Conservation (phyloP, 345 rosid species). For the Salix caprea region DNA sequence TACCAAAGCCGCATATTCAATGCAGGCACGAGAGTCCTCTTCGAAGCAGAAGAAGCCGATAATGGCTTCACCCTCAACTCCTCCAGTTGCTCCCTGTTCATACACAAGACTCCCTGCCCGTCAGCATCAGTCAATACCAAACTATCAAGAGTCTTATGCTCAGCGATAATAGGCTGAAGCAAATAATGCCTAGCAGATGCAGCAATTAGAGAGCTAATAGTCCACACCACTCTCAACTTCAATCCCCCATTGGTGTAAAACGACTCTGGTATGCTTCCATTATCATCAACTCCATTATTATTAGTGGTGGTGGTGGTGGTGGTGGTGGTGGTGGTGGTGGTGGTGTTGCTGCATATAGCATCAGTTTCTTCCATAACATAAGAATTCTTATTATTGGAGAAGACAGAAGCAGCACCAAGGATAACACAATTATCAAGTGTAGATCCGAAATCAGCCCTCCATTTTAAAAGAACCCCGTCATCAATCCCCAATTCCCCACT, state of each 20-base stretch:
- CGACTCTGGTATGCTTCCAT: constrained; percentile 87
- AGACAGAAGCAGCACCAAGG: constrained; percentile 75
- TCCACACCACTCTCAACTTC: constrained; percentile 94
- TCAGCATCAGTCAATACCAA: constrained; percentile 81
- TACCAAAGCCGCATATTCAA: constrained; percentile 95
- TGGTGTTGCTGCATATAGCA: not conserved
- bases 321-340: not conserved
- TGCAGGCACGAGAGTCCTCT: constrained; percentile 93
- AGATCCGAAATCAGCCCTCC: constrained; percentile 97
- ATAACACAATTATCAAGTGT: constrained; percentile 85
- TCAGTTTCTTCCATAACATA: constrained; percentile 20
- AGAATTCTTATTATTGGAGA: constrained; percentile 12
- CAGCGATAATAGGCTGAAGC: constrained; percentile 79
- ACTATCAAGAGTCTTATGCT: constrained; percentile 79
- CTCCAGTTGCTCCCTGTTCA: constrained; percentile 87
- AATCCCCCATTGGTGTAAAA: constrained; percentile 91
- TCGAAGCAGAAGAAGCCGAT: constrained; percentile 83
- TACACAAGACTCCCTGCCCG: constrained; percentile 88
- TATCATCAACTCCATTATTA: constrained; percentile 45
- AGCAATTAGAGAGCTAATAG: constrained; percentile 86
- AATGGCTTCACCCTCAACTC: constrained; percentile 89
- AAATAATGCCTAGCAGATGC: constrained; percentile 92
- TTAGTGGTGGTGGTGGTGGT: not conserved
- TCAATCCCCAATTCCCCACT: constrained; percentile 80
- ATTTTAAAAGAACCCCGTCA: constrained; percentile 77